Evolutionary conservation across 495 filamentous ascomycete species (phyloP).

Genomic region (Aspergillus cavernicola): DNA sequence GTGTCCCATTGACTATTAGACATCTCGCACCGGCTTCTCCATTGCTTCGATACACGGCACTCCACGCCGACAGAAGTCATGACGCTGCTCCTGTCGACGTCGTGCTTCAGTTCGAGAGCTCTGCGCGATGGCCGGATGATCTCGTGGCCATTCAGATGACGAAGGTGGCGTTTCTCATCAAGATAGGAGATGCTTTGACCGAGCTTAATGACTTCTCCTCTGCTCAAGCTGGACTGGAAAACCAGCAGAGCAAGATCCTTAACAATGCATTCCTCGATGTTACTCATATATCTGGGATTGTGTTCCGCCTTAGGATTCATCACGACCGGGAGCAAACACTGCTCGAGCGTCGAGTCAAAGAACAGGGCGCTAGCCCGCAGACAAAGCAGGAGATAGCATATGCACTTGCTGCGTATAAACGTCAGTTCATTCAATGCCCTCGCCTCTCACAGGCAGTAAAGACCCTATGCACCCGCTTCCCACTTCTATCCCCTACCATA

Average conservation of each 20-base stretch:
- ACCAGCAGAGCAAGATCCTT: constrained; percentile 56
- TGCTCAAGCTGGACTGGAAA: constrained; percentile 76
- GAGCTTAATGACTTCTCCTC: constrained; percentile 46
- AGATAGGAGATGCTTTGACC: constrained; percentile 69
- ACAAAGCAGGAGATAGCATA: constrained; percentile 61
- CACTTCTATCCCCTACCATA: constrained; percentile 76
- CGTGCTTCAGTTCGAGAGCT: constrained; percentile 88
- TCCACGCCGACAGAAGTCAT: constrained; percentile 37
- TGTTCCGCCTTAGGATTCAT: constrained; percentile 54
- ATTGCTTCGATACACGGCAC: constrained; percentile 68
- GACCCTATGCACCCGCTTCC: constrained; percentile 74
- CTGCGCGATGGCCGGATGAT: constrained; percentile 89
- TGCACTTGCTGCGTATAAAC: constrained; percentile 66
- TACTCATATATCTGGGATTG: constrained; percentile 60
- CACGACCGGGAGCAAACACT: constrained; percentile 82
- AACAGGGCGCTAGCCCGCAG: constrained; percentile 58
- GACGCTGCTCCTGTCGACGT: constrained; percentile 55
- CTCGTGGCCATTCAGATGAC: constrained; percentile 85
- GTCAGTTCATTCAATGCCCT: constrained; percentile 66
- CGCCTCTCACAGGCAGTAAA: constrained; percentile 76
- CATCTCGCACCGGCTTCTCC: constrained; percentile 70
- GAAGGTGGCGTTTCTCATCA: constrained; percentile 86
- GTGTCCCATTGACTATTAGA: constrained; percentile 74
- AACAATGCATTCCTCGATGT: constrained; percentile 87
- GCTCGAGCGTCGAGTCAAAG: constrained; percentile 72